Evolutionary conservation across 2,329 filamentous ascomycete genomes (phyloP).

Genomic region (Leptodontidium sp.): DNA sequence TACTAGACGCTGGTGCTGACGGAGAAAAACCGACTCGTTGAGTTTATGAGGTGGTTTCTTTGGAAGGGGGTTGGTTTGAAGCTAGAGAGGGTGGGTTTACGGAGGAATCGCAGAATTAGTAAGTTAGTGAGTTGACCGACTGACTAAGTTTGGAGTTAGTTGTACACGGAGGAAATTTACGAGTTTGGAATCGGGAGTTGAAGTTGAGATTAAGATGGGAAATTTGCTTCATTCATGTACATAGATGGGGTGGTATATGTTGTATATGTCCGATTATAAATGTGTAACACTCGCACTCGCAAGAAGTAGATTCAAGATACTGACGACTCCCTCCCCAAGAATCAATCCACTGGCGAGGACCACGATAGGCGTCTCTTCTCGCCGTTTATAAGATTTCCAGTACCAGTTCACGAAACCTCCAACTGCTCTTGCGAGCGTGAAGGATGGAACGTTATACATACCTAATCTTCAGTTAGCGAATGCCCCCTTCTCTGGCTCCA

Average conservation of each 20-base stretch:
- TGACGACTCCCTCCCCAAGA: conserved; percentile 88
- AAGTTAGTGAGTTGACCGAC: neutral
- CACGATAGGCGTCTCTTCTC: conserved; percentile 78
- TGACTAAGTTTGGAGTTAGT: neutral
- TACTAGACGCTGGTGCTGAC: neutral
- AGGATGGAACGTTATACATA: conserved; percentile 98
- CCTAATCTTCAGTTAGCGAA: conserved; percentile 55
- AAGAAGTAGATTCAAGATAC: conserved; percentile 86
- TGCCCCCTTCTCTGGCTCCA: neutral
- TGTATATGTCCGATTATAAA: conserved; percentile 50
- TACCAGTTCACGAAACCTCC: conserved; percentile 82
- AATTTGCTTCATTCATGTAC: neutral
- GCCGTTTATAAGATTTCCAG: conserved; percentile 67
- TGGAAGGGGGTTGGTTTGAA: neutral
- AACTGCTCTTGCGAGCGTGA: conserved; percentile 86
- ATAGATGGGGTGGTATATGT: conserved; percentile 8
- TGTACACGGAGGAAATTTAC: neutral
- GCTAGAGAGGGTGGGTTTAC: neutral
- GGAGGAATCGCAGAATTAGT: neutral
- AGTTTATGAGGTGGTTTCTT: neutral
- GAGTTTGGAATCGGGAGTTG: neutral
- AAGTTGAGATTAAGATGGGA: neutral
- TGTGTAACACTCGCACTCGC: conserved; percentile 82
- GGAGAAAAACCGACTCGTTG: neutral
- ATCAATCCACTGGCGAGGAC: conserved; percentile 92